Evolutionary conservation across 345 rosid genomes (phyloP), one percentile per base, ranked within the genome.

Genomic region (Dipteronia dyeriana): DNA sequence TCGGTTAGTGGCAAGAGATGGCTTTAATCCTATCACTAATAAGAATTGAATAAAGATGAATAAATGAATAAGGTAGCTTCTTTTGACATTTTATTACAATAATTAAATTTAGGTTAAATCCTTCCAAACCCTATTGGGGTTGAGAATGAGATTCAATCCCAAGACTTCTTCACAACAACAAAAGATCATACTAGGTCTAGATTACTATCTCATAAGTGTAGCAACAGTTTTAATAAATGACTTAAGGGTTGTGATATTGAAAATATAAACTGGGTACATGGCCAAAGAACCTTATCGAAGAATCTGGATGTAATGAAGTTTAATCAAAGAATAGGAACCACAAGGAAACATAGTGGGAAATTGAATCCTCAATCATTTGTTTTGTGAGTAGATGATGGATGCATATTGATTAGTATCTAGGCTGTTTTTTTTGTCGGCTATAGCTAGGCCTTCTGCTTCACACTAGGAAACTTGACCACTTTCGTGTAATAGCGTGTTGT

Each of bases 221-320:
- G 73, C 38, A 47, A 51, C 59, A 69, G 26, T 34, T 63, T 63
- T 25, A 63, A 25, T 23, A 63, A 11, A 68, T 68, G 34, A 68
- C 51, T n/a, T n/a, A n/a, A 68, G 54, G 14, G 9, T 26, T 68
- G 0, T 47, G 2, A 63, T 5, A 23, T 47, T 47, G 57, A 34
- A 34, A 34, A 34, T 34, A 6, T 5, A 34, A 34, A 34, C 38
- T 34, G 38, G 5, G 38, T 34, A 34, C 38, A 34, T 34, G 6
- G 38, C 38, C 38, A 34, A 34, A 34, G 38, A 34, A 34, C 6
- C 38, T 34, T 34, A 34, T 34, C 6, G 38, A 45, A 68, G 59
- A 68, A 45, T 68, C n/a, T 13, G 20, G 57, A 6, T 5, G 11
- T 45, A 68, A 66, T 34, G 17, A 34, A 38, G 13, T 9, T 17